Conservation (phyloP, 495 filamentous ascomycete species). For the Hypoxylon intermedium region DNA sequence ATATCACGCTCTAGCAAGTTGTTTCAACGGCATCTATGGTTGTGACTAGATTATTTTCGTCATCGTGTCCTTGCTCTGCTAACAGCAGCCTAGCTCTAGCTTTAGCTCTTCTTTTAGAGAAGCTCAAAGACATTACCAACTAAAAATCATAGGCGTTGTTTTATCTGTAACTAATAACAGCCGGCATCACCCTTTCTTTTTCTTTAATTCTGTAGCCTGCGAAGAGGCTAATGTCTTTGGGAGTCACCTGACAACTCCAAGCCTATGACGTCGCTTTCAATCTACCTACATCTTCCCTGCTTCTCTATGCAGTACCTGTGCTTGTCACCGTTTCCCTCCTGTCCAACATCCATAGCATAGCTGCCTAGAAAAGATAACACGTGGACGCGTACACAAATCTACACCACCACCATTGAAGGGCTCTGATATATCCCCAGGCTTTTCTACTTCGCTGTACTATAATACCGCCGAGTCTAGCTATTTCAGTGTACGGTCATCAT, state of each 20-base stretch:
- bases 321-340: background rate
- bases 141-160: background rate
- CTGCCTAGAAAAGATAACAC: conserved; percentile 8
- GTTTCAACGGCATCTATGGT: too few species aligned
- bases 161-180: background rate
- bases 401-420: background rate
- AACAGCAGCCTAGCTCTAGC: background rate
- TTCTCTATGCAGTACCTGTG: background rate
- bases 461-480: background rate
- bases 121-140: background rate
- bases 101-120: background rate
- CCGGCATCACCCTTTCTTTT: background rate
- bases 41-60: too few species aligned
- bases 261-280: conserved; percentile 35
- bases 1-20: too few species aligned
- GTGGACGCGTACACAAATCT: background rate
- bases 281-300: conserved; percentile 1
- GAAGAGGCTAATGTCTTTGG: conserved; percentile 13
- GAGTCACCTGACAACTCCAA: conserved; percentile 28
- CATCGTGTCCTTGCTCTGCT: background rate
- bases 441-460: background rate
- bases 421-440: background rate
- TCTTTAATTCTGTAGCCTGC: background rate
- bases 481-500: conserved; percentile 33
- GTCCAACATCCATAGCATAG: background rate